phyloP scores from a whole-genome alignment of 345 rosid genomes.

The Citrus cavaleriei region DNA sequence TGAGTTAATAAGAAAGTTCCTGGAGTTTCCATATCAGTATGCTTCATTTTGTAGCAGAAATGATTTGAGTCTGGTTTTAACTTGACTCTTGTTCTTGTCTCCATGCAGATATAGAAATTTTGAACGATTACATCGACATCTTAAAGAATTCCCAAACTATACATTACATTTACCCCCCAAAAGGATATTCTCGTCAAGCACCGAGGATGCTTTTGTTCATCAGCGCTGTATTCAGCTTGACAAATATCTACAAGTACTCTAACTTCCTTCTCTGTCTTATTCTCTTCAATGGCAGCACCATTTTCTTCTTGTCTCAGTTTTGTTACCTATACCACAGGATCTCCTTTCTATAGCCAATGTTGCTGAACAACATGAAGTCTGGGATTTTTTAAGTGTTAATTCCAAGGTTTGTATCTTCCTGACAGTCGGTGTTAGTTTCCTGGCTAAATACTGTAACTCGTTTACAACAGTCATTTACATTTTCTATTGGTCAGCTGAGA shows the following conservation, averaged over 20 bases:
- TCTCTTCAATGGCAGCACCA: slow-evolving; percentile 5
- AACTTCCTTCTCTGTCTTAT: slow-evolving; percentile 13
- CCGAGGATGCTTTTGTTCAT: slow-evolving; percentile 95
- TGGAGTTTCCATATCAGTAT: slow-evolving; percentile 12
- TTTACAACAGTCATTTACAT: background rate
- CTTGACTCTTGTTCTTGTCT: background rate
- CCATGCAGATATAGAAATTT: slow-evolving; percentile 89
- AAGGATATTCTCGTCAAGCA: slow-evolving; percentile 98
- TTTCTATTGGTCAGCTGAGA: background rate
- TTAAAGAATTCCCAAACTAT: slow-evolving; percentile 96
- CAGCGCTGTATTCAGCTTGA: slow-evolving; percentile 98
- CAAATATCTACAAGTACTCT: slow-evolving; percentile 76
- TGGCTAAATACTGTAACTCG: background rate
- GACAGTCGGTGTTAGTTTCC: background rate
- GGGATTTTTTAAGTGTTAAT: slow-evolving; percentile 90
- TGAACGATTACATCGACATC: slow-evolving; percentile 87
- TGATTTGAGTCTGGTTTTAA: slow-evolving; percentile 9
- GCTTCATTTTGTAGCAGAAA: background rate
- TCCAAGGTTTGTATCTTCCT: slow-evolving; percentile 65
- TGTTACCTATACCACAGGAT: slow-evolving; percentile 53
- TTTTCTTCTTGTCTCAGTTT: slow-evolving; percentile 15
- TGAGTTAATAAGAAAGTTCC: background rate
- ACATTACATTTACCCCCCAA: slow-evolving; percentile 96
- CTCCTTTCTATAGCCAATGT: slow-evolving; percentile 94
- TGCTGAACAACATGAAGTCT: slow-evolving; percentile 99